Percentiles rank a stretch among this genome's conserved stretches.
Conservation (phyloP, 768 basidiomycete genomes). For the Pleurotus platypus region DNA sequence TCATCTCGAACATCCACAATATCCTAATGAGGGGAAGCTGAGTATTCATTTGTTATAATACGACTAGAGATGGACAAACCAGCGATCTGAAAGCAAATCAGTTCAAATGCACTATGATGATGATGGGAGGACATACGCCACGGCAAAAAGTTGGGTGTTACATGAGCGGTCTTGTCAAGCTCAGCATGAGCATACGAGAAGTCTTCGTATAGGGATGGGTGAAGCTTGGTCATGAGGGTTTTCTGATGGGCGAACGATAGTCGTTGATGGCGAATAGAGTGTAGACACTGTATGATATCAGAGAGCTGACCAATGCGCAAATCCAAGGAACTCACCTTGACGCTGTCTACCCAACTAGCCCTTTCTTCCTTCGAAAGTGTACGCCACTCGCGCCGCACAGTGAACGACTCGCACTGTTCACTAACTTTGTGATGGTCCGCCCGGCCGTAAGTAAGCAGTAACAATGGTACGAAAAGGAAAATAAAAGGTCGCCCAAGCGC, state of each 20-base stretch:
- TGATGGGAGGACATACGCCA: constrained; percentile 11
- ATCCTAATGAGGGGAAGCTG: constrained; percentile 6
- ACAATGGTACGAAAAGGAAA: background rate
- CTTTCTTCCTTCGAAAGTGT: constrained; percentile 6
- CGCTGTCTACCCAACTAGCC: constrained; percentile 11
- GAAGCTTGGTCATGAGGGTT: background rate
- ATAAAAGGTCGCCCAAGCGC: background rate
- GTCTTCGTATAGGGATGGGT: constrained; percentile 13
- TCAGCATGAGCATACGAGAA: constrained; percentile 12
- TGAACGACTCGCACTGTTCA: background rate
- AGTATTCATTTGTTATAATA: background rate
- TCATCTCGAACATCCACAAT: constrained; percentile 10
- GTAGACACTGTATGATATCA: constrained; percentile 7
- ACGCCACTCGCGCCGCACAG: constrained; percentile 13
- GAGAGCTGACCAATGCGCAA: background rate
- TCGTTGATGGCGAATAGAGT: constrained; percentile 9
- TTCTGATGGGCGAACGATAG: constrained; percentile 9
- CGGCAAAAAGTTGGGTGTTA: constrained; percentile 11
- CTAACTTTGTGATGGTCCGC: background rate
- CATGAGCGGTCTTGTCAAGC: constrained; percentile 11
- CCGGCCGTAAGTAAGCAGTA: background rate
- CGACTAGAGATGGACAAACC: constrained; percentile 2
- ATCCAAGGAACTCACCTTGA: constrained; percentile 8
- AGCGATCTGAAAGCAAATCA: constrained; percentile 11
- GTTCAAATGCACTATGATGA: background rate